Evolutionary conservation across 495 filamentous ascomycete genomes (phyloP), one percentile per base, ranked within the genome.

Genomic region (Terfezia boudieri): DNA sequence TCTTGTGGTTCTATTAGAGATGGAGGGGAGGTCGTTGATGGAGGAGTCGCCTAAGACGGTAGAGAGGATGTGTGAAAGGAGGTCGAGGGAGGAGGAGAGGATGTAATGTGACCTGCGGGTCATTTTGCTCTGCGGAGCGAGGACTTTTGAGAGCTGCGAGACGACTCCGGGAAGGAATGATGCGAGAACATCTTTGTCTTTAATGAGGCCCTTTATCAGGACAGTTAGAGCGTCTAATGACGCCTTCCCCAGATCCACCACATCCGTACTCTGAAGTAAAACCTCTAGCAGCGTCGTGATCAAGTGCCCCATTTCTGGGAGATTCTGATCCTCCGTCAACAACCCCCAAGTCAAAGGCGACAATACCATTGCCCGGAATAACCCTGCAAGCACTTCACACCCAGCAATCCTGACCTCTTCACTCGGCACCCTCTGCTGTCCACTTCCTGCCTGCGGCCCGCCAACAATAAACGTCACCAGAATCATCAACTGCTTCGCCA

Each of bases 111-210:
- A 76, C 16, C 76, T 72, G 55, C 80, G 81, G 55, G 71, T 69
- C 53, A 78, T 20, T 26, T 12, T 75, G 8, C 75, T 77, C 1
- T 76, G 79, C 0, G 81, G 78, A 32, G 79, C 80, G 36, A 96
- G 67, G 14, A 82, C 70, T 66, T 80, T 87, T 10, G 80, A 81
- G 50, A 99, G 64, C 7, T 79, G 74, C 8, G 89, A 94, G 1
- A 94, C 79, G 4, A 86, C 86, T 8, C 92, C 84, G 8, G 90
- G 90, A 60, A 95, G 76, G 58, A 96, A 87, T 51, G 75, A 84
- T 4, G 82, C 82, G 50, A 93, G 71, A 4, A 84, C 76, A 9
- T 83, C 72, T 50, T 73, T 73, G 63, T 90, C 83, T 55, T 69
- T 74, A 16, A 93, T 73, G 20, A 76, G 74, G 12, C 62, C 57